Percentiles rank a stretch among this genome's conserved stretches.
These are phyloP conservation scores for Candida broadrunensis DNA, from an alignment of 805 yeast genomes.

Conservation along the genomic window DNA sequence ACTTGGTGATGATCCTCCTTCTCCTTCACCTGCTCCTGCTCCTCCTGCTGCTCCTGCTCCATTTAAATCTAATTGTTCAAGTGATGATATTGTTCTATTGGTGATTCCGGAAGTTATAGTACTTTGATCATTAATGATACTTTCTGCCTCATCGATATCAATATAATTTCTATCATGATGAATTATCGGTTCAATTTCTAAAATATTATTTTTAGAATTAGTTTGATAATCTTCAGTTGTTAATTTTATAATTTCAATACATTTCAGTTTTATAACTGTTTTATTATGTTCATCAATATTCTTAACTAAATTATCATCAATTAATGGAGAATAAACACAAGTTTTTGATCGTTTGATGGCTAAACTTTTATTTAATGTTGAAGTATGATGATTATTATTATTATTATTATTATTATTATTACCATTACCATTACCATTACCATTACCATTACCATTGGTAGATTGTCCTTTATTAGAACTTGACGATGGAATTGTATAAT, in stretches of 20 bases:
- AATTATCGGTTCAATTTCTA: constrained; percentile 1
- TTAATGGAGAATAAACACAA: constrained; percentile 19
- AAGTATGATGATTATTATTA: not conserved
- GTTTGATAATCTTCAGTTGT: not conserved
- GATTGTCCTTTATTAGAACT: not conserved
- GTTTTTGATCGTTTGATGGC: constrained; percentile 19
- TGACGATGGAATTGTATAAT: not conserved
- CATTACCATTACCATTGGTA: not conserved
- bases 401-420: not conserved
- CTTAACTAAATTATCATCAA: constrained; percentile 12
- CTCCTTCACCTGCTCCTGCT: not conserved
- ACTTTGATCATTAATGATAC: not conserved
- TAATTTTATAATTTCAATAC: constrained; percentile 20
- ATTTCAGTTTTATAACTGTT: constrained; percentile 16
- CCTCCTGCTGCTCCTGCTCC: not conserved
- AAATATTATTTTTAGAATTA: constrained; percentile 1
- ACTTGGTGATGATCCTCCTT: not conserved
- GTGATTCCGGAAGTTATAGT: not conserved
- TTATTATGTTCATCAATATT: constrained; percentile 18
- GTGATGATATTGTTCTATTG: not conserved
- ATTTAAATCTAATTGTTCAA: not conserved
- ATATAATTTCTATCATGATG: not conserved
- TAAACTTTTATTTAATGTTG: constrained; percentile 2
- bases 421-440: too few relatives aligned
- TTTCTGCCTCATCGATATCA: constrained; percentile 2